Evolutionary conservation across 1,284 basidiomycete genomes (phyloP), one percentile per base, ranked within the genome.

Genomic region (Neolentinus lepideus): DNA sequence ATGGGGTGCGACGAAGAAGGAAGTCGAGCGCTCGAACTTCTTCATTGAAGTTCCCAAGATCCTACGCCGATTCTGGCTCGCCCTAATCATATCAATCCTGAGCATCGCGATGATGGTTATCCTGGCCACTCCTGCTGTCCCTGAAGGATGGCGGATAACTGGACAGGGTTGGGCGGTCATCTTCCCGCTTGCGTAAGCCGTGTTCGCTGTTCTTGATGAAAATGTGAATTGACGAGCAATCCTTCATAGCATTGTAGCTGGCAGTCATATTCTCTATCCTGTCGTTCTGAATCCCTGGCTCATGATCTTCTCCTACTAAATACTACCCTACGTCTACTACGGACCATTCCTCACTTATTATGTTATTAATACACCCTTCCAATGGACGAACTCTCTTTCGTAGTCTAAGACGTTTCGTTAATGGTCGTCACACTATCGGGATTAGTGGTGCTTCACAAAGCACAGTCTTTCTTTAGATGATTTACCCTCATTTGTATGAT

Each of bases 1-100:
- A 10, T 92, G 88, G 88, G 81, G 80, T 12, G 86, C 86, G 22
- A 89, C 87, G 2, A 85, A 81, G 67, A 90, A 90, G 74, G 89
- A 91, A 66, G 87, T 89, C 54, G 84, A 90, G 68, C 77, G 82
- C 54, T 89, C 84, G 14, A 92, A 93, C 69, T 93, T 94, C 75
- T 94, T 90, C 81, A 80, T 87, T 54, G 92, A 94, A 68, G 84
- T 92, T 8, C 92, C 92, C 0, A 81, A 79, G 58, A 93, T 93
- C 67, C 72, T 85, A 65, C 83, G 85, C 61, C 80, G 88, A 14
- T 90, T 90, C 72, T 83, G 86, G 69, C 64, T 84, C 22, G 74
- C 83, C 47, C 74, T 94, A 57, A 57, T 81, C 25, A 59, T 91
- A 43, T 84, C 75, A 54, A 61, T 78, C 52, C 21, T 78, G 27